These are phyloP conservation scores for Megacollybia marginata DNA, from an alignment of 768 basidiomycete genomes.

Conservation along the genomic window DNA sequence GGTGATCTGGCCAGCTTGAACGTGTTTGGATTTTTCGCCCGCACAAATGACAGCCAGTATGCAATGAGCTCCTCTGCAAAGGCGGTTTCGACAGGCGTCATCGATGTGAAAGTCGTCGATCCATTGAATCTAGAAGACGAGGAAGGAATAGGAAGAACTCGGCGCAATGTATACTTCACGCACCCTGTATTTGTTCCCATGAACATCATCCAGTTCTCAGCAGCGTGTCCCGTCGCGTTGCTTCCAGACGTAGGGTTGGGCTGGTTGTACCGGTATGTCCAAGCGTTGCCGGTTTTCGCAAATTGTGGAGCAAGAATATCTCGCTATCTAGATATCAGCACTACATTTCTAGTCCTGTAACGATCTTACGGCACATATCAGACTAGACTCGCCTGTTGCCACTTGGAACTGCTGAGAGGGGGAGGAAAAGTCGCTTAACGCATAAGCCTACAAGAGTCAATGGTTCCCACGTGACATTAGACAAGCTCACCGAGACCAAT, in stretches of 20 bases:
- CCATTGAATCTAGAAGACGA: slow-evolving; percentile 37
- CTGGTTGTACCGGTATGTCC: slow-evolving; percentile 57
- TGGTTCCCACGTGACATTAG: background rate
- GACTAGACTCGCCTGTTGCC: slow-evolving; percentile 39
- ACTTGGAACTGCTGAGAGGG: slow-evolving; percentile 33
- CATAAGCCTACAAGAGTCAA: slow-evolving; percentile 28
- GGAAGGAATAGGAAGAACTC: background rate
- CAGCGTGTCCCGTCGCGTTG: slow-evolving; percentile 36
- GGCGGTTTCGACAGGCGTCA: slow-evolving; percentile 36
- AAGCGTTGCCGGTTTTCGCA: slow-evolving; percentile 27
- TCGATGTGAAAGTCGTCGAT: slow-evolving; percentile 37
- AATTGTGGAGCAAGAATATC: slow-evolving; percentile 39
- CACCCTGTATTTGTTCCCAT: slow-evolving; percentile 54
- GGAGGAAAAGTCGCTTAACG: slow-evolving; percentile 34
- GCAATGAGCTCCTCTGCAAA: slow-evolving; percentile 56
- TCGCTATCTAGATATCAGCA: slow-evolving; percentile 20
- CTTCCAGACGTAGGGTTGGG: slow-evolving; percentile 34
- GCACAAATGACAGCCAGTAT: slow-evolving; percentile 63
- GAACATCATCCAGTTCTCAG: slow-evolving; percentile 70
- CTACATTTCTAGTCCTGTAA: no score
- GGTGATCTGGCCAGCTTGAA: slow-evolving; percentile 46
- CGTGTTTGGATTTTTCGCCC: slow-evolving; percentile 47
- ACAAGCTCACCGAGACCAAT: slow-evolving; percentile 21
- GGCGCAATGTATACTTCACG: slow-evolving; percentile 4
- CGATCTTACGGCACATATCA: slow-evolving; percentile 45